These are phyloP conservation scores for Parascedosporium putredinis DNA, from an alignment of 2,329 filamentous ascomycete genomes.

Conservation along the genomic window DNA sequence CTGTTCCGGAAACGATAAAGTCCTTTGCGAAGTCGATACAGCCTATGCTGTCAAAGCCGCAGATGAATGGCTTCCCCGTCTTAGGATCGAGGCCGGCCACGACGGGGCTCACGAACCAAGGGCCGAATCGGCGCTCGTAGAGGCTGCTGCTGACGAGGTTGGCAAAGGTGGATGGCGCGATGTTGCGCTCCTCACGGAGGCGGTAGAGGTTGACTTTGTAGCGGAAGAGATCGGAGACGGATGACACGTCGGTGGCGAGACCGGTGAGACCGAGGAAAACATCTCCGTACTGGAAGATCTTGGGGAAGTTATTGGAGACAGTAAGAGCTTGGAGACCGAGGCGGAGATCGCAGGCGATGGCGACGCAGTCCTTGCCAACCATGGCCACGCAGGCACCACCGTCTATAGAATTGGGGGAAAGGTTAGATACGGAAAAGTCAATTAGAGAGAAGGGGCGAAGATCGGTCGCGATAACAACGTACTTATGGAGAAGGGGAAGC, in stretches of 20 bases:
- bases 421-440: slow-evolving; percentile 8
- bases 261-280: slow-evolving; percentile 94
- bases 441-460: slow-evolving; percentile 9
- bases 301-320: slow-evolving; percentile 99
- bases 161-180: slow-evolving; percentile 88
- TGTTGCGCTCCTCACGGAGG: slow-evolving; percentile 92
- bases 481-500: slow-evolving; percentile 96
- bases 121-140: slow-evolving; percentile 93
- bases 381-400: slow-evolving; percentile 96
- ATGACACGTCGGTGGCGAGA: slow-evolving; percentile 89
- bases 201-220: slow-evolving; percentile 99
- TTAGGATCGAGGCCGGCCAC: slow-evolving; percentile 92
- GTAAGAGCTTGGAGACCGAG: slow-evolving; percentile 94
- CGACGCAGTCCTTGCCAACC: slow-evolving; percentile 99
- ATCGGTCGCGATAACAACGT: slow-evolving; percentile 23
- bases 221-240: slow-evolving; percentile 92
- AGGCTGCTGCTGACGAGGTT: slow-evolving; percentile 86
- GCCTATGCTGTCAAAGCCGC: slow-evolving; percentile 96
- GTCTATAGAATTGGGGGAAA: slow-evolving; percentile 29
- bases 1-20: slow-evolving; percentile 95
- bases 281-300: slow-evolving; percentile 96
- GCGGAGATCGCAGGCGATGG: slow-evolving; percentile 97
- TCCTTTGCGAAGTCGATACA: slow-evolving; percentile 99
- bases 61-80: slow-evolving; percentile 92
- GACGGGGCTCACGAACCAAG: slow-evolving; percentile 91